Conservation (phyloP, 371 early-diverging fungal species). For the Batrachochytrium dendrobatidis region DNA sequence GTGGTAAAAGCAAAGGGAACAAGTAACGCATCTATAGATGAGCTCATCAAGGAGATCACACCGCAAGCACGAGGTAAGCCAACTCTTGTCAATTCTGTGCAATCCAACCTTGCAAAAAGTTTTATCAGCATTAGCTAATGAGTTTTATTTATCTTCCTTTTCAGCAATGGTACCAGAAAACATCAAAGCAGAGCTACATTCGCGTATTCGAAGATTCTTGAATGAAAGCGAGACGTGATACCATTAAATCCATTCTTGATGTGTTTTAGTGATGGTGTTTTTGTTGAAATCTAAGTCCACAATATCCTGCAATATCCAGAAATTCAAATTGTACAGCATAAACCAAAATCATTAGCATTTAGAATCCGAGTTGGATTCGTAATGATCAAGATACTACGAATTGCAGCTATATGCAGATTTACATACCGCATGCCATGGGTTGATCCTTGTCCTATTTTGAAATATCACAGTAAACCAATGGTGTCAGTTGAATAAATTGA, state of each 20-base stretch:
- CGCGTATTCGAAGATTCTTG: slow-evolving; percentile 5
- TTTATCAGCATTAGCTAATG: too few relatives aligned
- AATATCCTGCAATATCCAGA: slow-evolving; percentile 12
- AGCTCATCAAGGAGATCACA: slow-evolving; percentile 25
- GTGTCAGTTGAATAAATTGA: not conserved
- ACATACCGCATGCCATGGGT: slow-evolving; percentile 67
- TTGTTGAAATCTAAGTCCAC: slow-evolving; percentile 70
- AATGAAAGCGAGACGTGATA: slow-evolving; percentile 3
- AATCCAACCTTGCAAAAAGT: not conserved
- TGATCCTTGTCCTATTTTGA: slow-evolving; percentile 40
- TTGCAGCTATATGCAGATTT: not conserved
- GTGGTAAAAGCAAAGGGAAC: slow-evolving; percentile 20
- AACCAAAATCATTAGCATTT: too few relatives aligned
- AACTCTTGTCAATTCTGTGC: not conserved
- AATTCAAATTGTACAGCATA: slow-evolving; percentile 8
- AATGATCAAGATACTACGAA: not conserved
- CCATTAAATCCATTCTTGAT: not conserved
- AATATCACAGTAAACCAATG: not conserved
- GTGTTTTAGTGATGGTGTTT: slow-evolving; percentile 43
- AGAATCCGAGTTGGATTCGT: too few relatives aligned
- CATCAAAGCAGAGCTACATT: slow-evolving; percentile 9
- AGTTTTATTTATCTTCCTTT: not conserved
- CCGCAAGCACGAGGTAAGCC: slow-evolving; percentile 41
- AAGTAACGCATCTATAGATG: slow-evolving; percentile 28
- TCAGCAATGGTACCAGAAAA: slow-evolving; percentile 13